Conservation (phyloP, 2,329 filamentous ascomycete genomes). For the Tolypocladium amazonense region DNA sequence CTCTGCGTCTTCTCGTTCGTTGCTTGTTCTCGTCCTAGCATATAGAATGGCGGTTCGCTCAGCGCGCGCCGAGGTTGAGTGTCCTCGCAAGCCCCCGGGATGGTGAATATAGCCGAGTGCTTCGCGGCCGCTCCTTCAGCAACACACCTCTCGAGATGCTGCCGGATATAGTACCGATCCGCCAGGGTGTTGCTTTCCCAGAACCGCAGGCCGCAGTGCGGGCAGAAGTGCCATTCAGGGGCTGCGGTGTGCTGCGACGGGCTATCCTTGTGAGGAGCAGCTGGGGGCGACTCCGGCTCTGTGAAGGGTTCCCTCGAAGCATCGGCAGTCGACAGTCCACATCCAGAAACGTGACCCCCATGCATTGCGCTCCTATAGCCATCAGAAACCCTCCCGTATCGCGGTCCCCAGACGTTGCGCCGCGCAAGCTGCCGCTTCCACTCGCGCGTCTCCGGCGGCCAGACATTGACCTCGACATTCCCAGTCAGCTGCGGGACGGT, state of each 20-base stretch:
- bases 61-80: not conserved
- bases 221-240: constrained; percentile 3
- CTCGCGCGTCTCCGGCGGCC: constrained; percentile 1
- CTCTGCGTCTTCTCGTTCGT: not conserved
- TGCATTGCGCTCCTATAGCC: constrained; percentile 1
- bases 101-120: fast-evolving
- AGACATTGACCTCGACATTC: constrained; percentile 5
- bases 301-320: too few species aligned
- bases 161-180: constrained; percentile 1
- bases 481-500: too few species aligned
- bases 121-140: too few species aligned
- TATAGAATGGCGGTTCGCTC: not conserved
- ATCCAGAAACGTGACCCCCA: not conserved
- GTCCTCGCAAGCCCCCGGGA: not conserved
- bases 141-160: constrained; percentile 3
- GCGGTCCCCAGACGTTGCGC: constrained; percentile 13
- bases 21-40: not conserved
- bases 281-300: too few species aligned
- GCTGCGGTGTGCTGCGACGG: too few species aligned
- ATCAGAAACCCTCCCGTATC: constrained; percentile 1
- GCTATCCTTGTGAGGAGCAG: too few species aligned
- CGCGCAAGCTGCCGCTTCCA: constrained; percentile 9
- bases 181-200: not conserved
- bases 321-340: too few species aligned
- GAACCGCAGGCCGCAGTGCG: constrained; percentile 3